Percentiles rank a stretch among this genome's conserved stretches.
Conservation (phyloP, 2,329 filamentous ascomycete genomes). For the Trichophyton equinum region DNA sequence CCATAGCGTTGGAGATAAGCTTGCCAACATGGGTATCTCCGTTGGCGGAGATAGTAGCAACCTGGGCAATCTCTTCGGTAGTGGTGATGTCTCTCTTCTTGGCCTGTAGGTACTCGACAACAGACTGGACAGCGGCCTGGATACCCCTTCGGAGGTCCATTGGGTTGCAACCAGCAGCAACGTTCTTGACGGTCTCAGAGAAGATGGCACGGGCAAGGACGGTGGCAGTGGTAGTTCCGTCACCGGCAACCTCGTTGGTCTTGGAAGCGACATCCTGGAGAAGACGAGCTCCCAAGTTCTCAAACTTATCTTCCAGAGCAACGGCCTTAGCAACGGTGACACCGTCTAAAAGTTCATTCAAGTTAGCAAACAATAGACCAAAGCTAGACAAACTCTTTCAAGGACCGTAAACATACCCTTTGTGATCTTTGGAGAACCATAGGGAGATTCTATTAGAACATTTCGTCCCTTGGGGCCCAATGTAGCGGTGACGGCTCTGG, state of each 20-base stretch:
- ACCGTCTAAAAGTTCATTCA: slow-evolving; percentile 49
- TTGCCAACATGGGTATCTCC: slow-evolving; percentile 89
- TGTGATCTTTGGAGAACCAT: slow-evolving; percentile 98
- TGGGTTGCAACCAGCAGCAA: slow-evolving; percentile 97
- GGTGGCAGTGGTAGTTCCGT: slow-evolving; percentile 95
- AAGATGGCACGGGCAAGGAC: slow-evolving; percentile 97
- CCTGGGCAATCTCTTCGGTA: slow-evolving; percentile 91
- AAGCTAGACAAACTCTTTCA: not conserved
- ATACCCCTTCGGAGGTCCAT: slow-evolving; percentile 98
- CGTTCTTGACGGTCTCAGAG: slow-evolving; percentile 99
- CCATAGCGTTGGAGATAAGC: slow-evolving; percentile 96
- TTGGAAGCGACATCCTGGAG: slow-evolving; percentile 97
- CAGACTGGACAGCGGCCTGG: slow-evolving; percentile 87
- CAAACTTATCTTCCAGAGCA: slow-evolving; percentile 94
- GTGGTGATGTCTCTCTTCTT: slow-evolving; percentile 99
- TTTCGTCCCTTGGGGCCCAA: slow-evolving; percentile 97
- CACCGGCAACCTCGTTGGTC: slow-evolving; percentile 98
- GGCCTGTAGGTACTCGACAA: slow-evolving; percentile 83
- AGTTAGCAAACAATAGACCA: not conserved
- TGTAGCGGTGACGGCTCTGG: slow-evolving; percentile 89
- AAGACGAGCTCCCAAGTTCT: slow-evolving; percentile 94
- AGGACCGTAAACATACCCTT: slow-evolving; percentile 55
- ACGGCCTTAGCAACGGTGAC: slow-evolving; percentile 84
- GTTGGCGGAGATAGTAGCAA: slow-evolving; percentile 96
- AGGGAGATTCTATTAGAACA: slow-evolving; percentile 95